These are phyloP conservation scores for Pistacia vera DNA, from an alignment of 345 rosid species.

Conservation along the genomic window DNA sequence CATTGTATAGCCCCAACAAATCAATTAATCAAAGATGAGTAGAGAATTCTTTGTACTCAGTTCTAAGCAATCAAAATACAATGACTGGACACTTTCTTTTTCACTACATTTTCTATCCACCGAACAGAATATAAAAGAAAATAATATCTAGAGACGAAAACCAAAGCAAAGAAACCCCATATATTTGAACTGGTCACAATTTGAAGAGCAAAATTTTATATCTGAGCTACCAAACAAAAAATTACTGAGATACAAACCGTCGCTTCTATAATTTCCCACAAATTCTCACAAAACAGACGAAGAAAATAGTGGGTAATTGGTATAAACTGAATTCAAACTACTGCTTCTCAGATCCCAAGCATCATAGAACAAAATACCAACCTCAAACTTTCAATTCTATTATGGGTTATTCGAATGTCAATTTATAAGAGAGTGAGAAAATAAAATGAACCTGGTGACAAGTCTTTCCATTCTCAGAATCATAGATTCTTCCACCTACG, in stretches of 20 bases:
- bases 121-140: background rate
- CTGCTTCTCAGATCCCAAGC: background rate
- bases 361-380: background rate
- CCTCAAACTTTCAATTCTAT: background rate
- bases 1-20: background rate
- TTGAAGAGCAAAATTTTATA: background rate
- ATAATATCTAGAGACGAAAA: background rate
- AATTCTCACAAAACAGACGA: background rate
- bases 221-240: background rate
- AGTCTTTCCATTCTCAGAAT: slow-evolving; percentile 63
- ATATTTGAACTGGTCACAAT: background rate
- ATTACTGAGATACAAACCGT: background rate
- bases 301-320: background rate
- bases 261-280: background rate
- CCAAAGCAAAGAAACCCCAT: background rate
- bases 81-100: background rate
- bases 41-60: background rate
- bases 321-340: background rate
- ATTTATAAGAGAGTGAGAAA: background rate
- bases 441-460: slow-evolving; percentile 65
- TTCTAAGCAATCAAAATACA: background rate
- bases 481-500: slow-evolving; percentile 48
- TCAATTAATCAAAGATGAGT: background rate
- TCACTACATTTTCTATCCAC: slow-evolving; percentile 2
- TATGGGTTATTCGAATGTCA: background rate